These are phyloP conservation scores for Pisolithus albus DNA, from an alignment of 768 basidiomycete genomes.

Conservation along the genomic window DNA sequence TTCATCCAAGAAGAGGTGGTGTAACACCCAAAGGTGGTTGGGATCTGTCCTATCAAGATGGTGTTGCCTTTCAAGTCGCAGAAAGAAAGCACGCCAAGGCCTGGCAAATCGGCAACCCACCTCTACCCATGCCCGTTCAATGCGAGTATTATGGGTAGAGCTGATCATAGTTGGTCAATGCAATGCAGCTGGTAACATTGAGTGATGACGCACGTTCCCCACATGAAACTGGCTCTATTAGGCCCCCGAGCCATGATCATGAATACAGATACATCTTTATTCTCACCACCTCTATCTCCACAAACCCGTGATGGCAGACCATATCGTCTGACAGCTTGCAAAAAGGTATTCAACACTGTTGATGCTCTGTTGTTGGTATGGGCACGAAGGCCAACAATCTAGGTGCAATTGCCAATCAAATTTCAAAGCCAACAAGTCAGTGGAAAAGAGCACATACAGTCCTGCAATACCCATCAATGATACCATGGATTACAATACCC, in stretches of 20 bases:
- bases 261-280: slow-evolving; percentile 23
- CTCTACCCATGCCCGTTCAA: slow-evolving; percentile 24
- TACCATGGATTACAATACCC: slow-evolving; percentile 31
- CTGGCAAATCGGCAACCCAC: slow-evolving; percentile 17
- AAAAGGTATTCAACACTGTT: slow-evolving; percentile 5
- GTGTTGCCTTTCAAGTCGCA: slow-evolving; percentile 8
- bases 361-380: slow-evolving; percentile 21
- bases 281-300: slow-evolving; percentile 33
- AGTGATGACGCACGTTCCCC: slow-evolving; percentile 13
- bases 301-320: slow-evolving; percentile 24
- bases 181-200: not conserved
- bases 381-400: slow-evolving; percentile 4
- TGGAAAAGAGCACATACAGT: slow-evolving; percentile 14
- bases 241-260: slow-evolving; percentile 31
- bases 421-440: too few species aligned
- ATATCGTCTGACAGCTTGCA: slow-evolving; percentile 9
- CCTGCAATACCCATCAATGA: slow-evolving; percentile 34
- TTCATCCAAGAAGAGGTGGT: slow-evolving; percentile 7
- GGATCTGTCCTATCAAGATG: too few species aligned
- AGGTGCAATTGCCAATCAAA: too few species aligned
- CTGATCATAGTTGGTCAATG: slow-evolving; percentile 3
- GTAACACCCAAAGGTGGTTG: too few species aligned
- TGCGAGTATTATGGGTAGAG: slow-evolving; percentile 20
- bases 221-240: slow-evolving; percentile 25
- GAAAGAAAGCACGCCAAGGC: slow-evolving; percentile 21